Base-by-base conservation (phyloP, 306 rosid species). In the Arachis hypogaea region DNA sequence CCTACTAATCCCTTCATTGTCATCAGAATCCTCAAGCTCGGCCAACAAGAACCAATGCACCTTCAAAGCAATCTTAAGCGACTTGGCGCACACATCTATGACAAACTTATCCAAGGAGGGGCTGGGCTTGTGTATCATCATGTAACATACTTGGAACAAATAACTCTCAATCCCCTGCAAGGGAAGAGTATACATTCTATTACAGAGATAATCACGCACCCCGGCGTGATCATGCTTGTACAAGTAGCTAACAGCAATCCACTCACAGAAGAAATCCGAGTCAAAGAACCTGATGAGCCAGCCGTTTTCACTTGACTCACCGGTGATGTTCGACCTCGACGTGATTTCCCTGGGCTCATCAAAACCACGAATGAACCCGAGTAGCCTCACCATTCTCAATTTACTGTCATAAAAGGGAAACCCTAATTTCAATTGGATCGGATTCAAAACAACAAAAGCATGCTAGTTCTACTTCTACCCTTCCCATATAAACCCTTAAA, bases 201-300 rank as follows among this genome's bases (percentile, higher is more conserved):
- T 95, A 70, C 98, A 95, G 65, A 95, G 96, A 83, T 95, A 95
- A 70, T 95, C 98, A 4, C 99, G 95, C 38, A 95, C 99, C 77
- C 99, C 99, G 1, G 90, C 38, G 33, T 95, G 99, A 58, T 92
- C 99, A 65, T 95, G 99, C 86, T 95, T 95, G 88, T 95, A 95
- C 58, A 95, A 79, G 82, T 95, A 95, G 82, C 99, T 95, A 79
- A 95, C 98, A 60, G 99, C 98, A 51, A 95, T 95, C 99, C 99
- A 95, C 83, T 95, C 99, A 5, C 99, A 95, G 88, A 95, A 95
- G 73, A 95, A 95, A 5, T 98, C 85, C 3, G 99, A 95, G 81
- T 95, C 99, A 78, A 95, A 95, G 82, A 95, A 95, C 65, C 99
- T 83, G 66, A 95, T 95, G 74, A 95, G 99, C 99, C 99, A 95